Base-by-base conservation (phyloP, 2,329 filamentous ascomycete genomes). In the Pleurostoma richardsiae region DNA sequence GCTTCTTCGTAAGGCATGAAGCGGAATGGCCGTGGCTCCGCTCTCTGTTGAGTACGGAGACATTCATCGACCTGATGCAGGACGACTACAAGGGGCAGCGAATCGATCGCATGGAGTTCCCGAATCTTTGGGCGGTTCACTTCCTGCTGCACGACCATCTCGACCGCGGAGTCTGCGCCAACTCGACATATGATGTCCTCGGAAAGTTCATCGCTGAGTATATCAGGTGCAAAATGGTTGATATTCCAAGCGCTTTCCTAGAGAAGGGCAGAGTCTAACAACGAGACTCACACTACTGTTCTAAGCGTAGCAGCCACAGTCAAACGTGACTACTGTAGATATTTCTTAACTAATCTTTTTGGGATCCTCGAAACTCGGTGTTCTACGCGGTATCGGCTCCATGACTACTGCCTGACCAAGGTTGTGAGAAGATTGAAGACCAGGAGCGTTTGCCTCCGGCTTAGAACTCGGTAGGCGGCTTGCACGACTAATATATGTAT, bases 11-110 rank as follows among this genome's bases (percentile, higher is more conserved):
- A 19, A 36, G 11, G 5, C 53, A 30, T 40, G 40, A 7, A 30
- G 52, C 27, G 47, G 67, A 33, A n/a, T 44, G 42, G 42, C 30
- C 30, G 2, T 44, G 42, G 42, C 42, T 44, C 11, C 31, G 28
- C 6, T 19, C 42, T 29, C 4, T 38, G n/a, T 29, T 44, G 30
- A 39, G 29, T 5, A 19, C 29, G 11, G 33, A 39, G 6, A 30
- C 28, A 8, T 5, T 44, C 4, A 44, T 33, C 10, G 8, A 29
- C 3, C 19, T 38, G 7, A 26, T 11, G 30, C 19, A 19, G 6
- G 30, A 44, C 5, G 42, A 44, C 6, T 44, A 29, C 4, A 27
- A 38, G 11, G 8, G 11, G 10, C 36, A 6, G 4, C 27, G n/a
- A n/a, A 43, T 29, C 29, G 27, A 31, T 10, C 6, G 33, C 2